Percentiles rank a stretch among this genome's conserved stretches.
These are phyloP conservation scores for Phytophthora chlamydospora DNA, from an alignment of 352 stramenopile species.

Conservation along the genomic window DNA sequence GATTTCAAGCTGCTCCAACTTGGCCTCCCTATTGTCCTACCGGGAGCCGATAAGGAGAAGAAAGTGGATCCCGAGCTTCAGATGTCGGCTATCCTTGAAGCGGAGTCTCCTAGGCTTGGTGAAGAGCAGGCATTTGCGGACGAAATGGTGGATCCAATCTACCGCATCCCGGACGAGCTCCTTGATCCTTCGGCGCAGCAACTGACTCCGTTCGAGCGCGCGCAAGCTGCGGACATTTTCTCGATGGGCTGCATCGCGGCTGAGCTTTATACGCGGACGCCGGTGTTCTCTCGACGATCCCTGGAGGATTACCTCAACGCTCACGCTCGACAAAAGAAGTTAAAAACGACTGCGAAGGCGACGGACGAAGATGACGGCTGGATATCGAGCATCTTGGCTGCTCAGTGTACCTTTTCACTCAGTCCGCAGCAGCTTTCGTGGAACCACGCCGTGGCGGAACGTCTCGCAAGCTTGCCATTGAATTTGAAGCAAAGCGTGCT, in stretches of 20 bases:
- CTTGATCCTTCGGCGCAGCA: conserved; percentile 1
- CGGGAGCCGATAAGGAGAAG: conserved; percentile 11
- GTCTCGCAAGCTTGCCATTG: conserved; percentile 41
- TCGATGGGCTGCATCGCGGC: conserved; percentile 71
- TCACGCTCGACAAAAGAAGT: conserved; percentile 21
- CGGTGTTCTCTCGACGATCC: conserved; percentile 66
- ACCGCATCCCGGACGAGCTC: conserved; percentile 34
- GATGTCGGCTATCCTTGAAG: not conserved
- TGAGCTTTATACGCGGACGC: conserved; percentile 62
- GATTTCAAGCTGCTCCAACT: conserved; percentile 66
- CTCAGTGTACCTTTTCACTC: conserved; percentile 6
- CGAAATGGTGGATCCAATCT: conserved; percentile 53
- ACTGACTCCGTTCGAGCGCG: conserved; percentile 40
- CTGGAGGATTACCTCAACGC: conserved; percentile 44
- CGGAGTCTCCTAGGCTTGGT: conserved; percentile 2
- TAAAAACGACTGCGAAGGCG: not conserved
- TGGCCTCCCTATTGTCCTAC: conserved; percentile 51
- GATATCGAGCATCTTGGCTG: conserved; percentile 34
- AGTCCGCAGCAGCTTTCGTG: conserved; percentile 25
- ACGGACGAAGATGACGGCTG: conserved; percentile 24
- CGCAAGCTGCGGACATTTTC: conserved; percentile 59
- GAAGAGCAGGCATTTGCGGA: conserved; percentile 34
- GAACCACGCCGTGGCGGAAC: conserved; percentile 33
- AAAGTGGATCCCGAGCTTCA: conserved; percentile 14
- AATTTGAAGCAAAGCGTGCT: conserved; percentile 62